Base-by-base conservation (phyloP, 495 filamentous ascomycete genomes). In the Aspergillus leporis region DNA sequence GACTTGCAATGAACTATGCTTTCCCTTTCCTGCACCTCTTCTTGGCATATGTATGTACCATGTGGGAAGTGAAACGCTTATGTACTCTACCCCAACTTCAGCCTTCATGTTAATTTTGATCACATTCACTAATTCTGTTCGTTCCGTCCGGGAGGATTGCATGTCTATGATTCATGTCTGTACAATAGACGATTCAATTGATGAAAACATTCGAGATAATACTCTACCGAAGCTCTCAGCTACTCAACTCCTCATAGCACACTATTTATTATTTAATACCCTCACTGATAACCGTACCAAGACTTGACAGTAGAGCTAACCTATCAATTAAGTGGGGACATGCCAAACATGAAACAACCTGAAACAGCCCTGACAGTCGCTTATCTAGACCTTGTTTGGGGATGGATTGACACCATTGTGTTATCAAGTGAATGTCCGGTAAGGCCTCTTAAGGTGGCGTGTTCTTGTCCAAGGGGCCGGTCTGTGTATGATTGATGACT, bases 181-280 rank as follows among this genome's bases (percentile, higher is more conserved):
- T 66, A 63, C 30, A 61, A 48, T 66, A 66, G 64, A 61, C 45
- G 61, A 66, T 49, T 53, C 58, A 54, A 62, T 46, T 58, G 60
- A 62, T 34, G 47, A 52, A 14, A 16, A 49, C 41, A 51, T 34
- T 41, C 2, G 38, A 41, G 16, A 12, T 14, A 7, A 41, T 14
- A 16, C n/a, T 41, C 38, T 47, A 22, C 43, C 43, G 19, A 18
- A 25, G 25, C 30, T 18, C 25, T 13, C 25, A n/a, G n/a, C n/a
- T n/a, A 51, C 13, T 51, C 19, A 23, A 38, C 14, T 13, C 34
- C 51, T 40, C 43, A 25, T 25, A 31, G 48, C 28, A 28, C 28
- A 16, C n/a, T 7, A 40, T n/a, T 18, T 14, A 38, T 2, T 53
- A 32, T 12, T 8, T 12, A 22, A 25, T 7, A n/a, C 14, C 49